Conservation (phyloP, 257 asterid genomes). For the Solanum appendiculatum region DNA sequence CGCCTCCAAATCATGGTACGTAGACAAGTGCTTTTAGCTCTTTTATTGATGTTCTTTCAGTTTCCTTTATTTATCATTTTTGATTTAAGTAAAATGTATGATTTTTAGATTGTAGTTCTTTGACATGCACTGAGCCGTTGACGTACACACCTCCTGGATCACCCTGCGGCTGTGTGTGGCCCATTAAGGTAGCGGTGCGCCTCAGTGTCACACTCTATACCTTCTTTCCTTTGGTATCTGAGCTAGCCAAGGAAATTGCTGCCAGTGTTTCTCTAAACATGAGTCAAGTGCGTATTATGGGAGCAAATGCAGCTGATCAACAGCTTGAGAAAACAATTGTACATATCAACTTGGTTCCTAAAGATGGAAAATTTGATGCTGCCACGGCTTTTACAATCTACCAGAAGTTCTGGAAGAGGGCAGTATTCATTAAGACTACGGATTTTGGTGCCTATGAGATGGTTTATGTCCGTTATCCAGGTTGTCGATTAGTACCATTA, state of each 20-base stretch:
- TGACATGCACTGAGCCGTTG: conserved; percentile 62
- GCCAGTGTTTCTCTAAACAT: conserved; percentile 25
- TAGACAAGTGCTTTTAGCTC: neutral
- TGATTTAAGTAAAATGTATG: neutral
- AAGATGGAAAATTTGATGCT: conserved; percentile 32
- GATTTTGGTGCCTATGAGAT: conserved; percentile 65
- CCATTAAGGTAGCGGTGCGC: conserved; percentile 50
- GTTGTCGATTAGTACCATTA: conserved; percentile 15
- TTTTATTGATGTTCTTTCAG: neutral
- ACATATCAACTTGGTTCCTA: conserved; percentile 64
- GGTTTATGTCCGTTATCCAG: conserved; percentile 77
- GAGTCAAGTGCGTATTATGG: conserved; percentile 81
- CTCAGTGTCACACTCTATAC: conserved; percentile 46
- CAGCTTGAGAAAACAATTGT: conserved; percentile 63
- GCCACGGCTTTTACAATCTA: conserved; percentile 47
- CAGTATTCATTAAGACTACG: conserved; percentile 34
- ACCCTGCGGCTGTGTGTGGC: conserved; percentile 81
- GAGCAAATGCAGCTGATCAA: conserved; percentile 72
- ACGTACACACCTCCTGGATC: conserved; percentile 64
- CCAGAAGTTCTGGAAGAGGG: conserved; percentile 65
- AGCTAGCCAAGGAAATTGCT: conserved; percentile 60
- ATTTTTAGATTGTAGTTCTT: conserved; percentile 37
- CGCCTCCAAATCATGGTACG: conserved; percentile 70
- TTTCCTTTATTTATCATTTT: neutral
- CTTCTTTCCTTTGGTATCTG: conserved; percentile 60